These are phyloP conservation scores for Aspergillus sp. DNA, from an alignment of 2,329 filamentous ascomycete genomes.

Conservation along the genomic window DNA sequence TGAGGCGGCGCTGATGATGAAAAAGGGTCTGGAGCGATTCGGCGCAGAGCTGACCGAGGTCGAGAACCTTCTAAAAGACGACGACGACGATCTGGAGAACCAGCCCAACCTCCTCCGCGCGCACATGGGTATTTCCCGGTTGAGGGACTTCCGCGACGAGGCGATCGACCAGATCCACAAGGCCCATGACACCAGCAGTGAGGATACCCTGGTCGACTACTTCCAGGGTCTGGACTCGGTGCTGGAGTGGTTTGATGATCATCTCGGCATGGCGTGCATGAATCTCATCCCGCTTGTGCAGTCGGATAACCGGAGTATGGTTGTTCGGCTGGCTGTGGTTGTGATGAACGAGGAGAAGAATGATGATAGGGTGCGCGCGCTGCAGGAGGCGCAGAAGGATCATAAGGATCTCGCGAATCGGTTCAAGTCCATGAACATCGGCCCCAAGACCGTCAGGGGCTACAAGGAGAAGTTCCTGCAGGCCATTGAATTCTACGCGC, in stretches of 20 bases:
- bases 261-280: slow-evolving; percentile 78
- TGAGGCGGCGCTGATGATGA: slow-evolving; percentile 86
- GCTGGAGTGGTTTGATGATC: slow-evolving; percentile 91
- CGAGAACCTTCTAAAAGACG: slow-evolving; percentile 68
- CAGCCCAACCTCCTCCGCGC: slow-evolving; percentile 85
- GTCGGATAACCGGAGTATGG: slow-evolving; percentile 74
- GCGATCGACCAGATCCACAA: slow-evolving; percentile 91
- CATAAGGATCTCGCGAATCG: slow-evolving; percentile 88
- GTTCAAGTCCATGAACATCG: slow-evolving; percentile 91
- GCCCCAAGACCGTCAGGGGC: slow-evolving; percentile 80
- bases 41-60: slow-evolving; percentile 66
- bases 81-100: slow-evolving; percentile 76
- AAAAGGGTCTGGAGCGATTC: slow-evolving; percentile 79
- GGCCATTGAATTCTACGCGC: slow-evolving; percentile 63
- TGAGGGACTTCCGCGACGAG: slow-evolving; percentile 90
- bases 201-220: slow-evolving; percentile 79
- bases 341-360: slow-evolving; percentile 96
- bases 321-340: slow-evolving; percentile 83
- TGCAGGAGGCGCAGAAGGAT: slow-evolving; percentile 90
- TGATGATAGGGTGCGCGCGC: slow-evolving; percentile 77
- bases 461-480: slow-evolving; percentile 95
- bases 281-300: slow-evolving; percentile 83
- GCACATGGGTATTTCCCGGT: slow-evolving; percentile 83
- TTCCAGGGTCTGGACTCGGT: slow-evolving; percentile 79
- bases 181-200: slow-evolving; percentile 61